Conservation (phyloP, 257 asterid genomes). For the Knoxia roxburghii region DNA sequence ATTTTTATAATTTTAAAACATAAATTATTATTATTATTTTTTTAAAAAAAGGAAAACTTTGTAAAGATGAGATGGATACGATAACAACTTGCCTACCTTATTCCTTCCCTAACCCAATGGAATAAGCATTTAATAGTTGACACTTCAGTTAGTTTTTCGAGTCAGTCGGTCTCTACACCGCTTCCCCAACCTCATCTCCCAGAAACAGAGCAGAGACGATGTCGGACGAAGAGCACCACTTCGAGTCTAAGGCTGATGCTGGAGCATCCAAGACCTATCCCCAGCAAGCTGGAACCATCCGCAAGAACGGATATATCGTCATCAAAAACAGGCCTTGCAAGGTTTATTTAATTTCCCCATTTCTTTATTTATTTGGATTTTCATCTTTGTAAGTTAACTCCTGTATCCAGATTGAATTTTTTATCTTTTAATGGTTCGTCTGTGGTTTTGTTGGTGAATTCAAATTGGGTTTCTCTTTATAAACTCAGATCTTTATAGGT, state of each 20-base stretch:
- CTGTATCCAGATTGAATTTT: neutral
- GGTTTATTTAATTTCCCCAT: slow-evolving; percentile 23
- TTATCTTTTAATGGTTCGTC: neutral
- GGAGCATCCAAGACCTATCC: slow-evolving; percentile 80
- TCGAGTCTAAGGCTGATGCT: slow-evolving; percentile 72
- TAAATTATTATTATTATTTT: no score
- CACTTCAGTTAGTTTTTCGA: no score
- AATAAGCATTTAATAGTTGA: no score
- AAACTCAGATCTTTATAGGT: slow-evolving; percentile 15
- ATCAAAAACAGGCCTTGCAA: slow-evolving; percentile 81
- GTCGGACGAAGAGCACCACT: slow-evolving; percentile 88
- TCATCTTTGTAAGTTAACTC: neutral
- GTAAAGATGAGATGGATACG: no score
- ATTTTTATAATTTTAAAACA: no score
- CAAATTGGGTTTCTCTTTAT: slow-evolving; percentile 13
- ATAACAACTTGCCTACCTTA: neutral
- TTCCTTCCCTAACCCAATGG: neutral
- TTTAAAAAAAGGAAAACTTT: no score
- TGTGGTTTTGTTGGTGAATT: no score
- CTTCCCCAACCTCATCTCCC: neutral
- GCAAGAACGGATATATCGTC: slow-evolving; percentile 68
- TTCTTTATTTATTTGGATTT: neutral
- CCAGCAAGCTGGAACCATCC: slow-evolving; percentile 83
- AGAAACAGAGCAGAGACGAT: slow-evolving; percentile 33
- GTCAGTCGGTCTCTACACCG: no score